Percentiles rank a stretch among this genome's conserved stretches.
Evolutionary conservation across 495 filamentous ascomycete species (phyloP).

Genomic region (Corynascus novoguineensis): DNA sequence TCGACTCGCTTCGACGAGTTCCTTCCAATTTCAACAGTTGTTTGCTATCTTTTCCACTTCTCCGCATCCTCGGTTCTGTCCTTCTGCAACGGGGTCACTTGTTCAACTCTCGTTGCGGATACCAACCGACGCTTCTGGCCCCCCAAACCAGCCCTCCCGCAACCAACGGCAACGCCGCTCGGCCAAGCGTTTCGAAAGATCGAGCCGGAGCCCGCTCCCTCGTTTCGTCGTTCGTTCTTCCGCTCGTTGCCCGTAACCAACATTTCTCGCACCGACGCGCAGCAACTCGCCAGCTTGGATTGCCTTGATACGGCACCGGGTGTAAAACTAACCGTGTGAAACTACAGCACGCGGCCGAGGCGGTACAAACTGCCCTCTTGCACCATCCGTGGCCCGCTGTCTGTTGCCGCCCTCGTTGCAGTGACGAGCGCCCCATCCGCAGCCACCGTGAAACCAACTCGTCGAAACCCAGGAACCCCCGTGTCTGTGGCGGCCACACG

Average conservation of each 20-base stretch:
- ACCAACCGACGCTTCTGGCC: conserved; percentile 3
- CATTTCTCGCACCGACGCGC: conserved; percentile 5
- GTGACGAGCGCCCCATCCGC: conserved; percentile 20
- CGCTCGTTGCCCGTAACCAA: conserved; percentile 1
- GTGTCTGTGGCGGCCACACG: conserved; percentile 14
- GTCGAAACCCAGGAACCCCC: conserved; percentile 16
- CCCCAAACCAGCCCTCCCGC: conserved; percentile 3
- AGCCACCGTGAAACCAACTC: conserved; percentile 21
- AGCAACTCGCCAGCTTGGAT: conserved; percentile 7
- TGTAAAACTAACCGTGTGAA: conserved; percentile 11
- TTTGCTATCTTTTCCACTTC: neutral
- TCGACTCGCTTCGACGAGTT: conserved; percentile 13
- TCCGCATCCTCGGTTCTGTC: conserved; percentile 4
- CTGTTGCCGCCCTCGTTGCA: conserved; percentile 15
- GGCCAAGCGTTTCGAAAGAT: conserved; percentile 11
- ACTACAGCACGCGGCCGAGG: conserved; percentile 17
- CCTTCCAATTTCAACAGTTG: conserved; percentile 12
- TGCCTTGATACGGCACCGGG: neutral
- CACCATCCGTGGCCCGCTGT: conserved; percentile 15
- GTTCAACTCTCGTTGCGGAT: conserved; percentile 4
- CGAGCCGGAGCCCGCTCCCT: conserved; percentile 6
- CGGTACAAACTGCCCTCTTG: conserved; percentile 9
- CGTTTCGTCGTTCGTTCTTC: conserved; percentile 7
- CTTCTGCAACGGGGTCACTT: conserved; percentile 6
- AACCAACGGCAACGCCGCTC: conserved; percentile 15